These are phyloP conservation scores for Phaeosphaeria sp. DNA, from an alignment of 2,329 filamentous ascomycete species.

Conservation along the genomic window DNA sequence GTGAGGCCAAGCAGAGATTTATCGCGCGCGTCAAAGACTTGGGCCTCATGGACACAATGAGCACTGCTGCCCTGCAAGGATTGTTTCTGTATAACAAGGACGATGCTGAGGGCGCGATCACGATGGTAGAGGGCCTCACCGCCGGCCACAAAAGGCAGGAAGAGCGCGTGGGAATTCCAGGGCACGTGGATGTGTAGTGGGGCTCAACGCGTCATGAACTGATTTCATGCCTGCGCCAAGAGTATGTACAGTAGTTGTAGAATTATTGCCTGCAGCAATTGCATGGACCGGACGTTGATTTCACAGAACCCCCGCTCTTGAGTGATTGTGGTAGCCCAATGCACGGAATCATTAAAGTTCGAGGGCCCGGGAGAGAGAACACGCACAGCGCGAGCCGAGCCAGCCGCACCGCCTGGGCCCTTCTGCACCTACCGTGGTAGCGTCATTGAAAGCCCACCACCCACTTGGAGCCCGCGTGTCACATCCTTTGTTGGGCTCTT, in stretches of 20 bases:
- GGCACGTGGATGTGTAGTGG: constrained; percentile 36
- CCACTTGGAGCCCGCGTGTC: neutral
- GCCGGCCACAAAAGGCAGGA: constrained; percentile 32
- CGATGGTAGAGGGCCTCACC: constrained; percentile 72
- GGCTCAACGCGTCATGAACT: constrained; percentile 8
- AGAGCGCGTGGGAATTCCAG: constrained; percentile 38
- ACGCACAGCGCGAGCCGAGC: constrained; percentile 17
- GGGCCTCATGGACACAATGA: constrained; percentile 74
- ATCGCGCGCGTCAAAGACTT: constrained; percentile 72
- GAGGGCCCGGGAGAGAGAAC: constrained; percentile 12
- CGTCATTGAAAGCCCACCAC: constrained; percentile 3
- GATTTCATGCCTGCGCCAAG: neutral
- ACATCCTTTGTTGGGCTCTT: neutral
- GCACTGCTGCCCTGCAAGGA: constrained; percentile 91
- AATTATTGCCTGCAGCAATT: neutral
- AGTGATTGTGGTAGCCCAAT: neutral
- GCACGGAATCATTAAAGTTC: neutral
- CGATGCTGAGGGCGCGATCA: constrained; percentile 84
- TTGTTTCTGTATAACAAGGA: constrained; percentile 96
- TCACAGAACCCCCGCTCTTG: neutral
- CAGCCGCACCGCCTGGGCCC: constrained; percentile 7
- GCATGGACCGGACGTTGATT: neutral
- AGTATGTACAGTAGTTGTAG: constrained; percentile 11
- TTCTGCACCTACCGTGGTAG: constrained; percentile 2
- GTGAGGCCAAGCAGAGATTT: constrained; percentile 71